These are phyloP conservation scores for Aspergillus neotritici DNA, from an alignment of 2,329 filamentous ascomycete genomes.

Conservation along the genomic window DNA sequence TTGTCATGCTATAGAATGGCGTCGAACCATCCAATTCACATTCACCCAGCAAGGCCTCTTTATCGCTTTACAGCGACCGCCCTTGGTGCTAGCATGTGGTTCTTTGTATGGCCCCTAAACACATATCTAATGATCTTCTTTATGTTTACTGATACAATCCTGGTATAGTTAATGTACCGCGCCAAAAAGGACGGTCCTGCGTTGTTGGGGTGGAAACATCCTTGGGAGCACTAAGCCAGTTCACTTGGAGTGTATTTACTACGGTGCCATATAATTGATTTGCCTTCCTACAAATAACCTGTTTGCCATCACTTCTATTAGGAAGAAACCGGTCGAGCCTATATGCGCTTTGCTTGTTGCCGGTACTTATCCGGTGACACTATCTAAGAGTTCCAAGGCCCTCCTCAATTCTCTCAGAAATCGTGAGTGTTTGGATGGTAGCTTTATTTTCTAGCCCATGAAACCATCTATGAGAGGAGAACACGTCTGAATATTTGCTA, in stretches of 20 bases:
- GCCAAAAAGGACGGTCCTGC: constrained; percentile 94
- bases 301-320: too few species aligned
- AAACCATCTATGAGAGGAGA: too few species aligned
- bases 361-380: too few species aligned
- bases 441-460: too few species aligned
- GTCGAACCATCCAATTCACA: constrained; percentile 41
- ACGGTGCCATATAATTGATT: too few species aligned
- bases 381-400: too few species aligned
- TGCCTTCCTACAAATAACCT: too few species aligned
- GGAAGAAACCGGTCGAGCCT: too few species aligned
- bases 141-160: constrained; percentile 14
- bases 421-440: too few species aligned
- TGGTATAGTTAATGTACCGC: constrained; percentile 77
- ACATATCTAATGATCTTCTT: neutral
- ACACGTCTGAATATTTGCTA: too few species aligned
- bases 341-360: too few species aligned
- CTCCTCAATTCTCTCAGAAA: too few species aligned
- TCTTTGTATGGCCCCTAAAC: constrained; percentile 63
- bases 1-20: constrained; percentile 24
- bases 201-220: constrained; percentile 88
- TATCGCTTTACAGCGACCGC: constrained; percentile 84
- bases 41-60: constrained; percentile 60
- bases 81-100: constrained; percentile 96
- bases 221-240: constrained; percentile 75
- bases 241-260: constrained; percentile 1